Evolutionary conservation across 2,329 filamentous ascomycete genomes (phyloP), one percentile per base, ranked within the genome.

Genomic region (Colletotrichum gigasporum): DNA sequence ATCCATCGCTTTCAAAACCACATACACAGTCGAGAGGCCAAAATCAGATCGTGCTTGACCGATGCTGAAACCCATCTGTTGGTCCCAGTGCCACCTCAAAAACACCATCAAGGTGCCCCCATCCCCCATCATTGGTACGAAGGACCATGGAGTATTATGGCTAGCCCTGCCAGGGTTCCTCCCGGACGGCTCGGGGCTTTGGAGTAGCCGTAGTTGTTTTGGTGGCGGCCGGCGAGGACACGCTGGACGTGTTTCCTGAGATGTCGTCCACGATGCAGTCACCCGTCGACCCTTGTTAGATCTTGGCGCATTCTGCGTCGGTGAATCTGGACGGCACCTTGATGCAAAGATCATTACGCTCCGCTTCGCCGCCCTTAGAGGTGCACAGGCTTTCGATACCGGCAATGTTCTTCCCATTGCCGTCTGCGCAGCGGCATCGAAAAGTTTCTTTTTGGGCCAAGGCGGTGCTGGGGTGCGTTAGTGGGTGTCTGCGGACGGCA

Each of bases 371-470:
- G 6, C 55, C 55, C 14, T 35, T 58, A 7, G 35, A 24, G 12
- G 44, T 22, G 18, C 55, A 58, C 1, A 58, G 11, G 11, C 24
- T 11, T 10, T n/a, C 14, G 16, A 57, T 50, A 4, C 54, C 42
- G 16, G 54, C 18, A 14, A 57, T 14, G 34, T 42, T 41, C 2
- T 32, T 1, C 35, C 18, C 0, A 14, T 18, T 51, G 12, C 10
- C 45, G 26, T 41, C 37, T 4, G 55, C 55, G n/a, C 55, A 58
- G 20, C 55, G 55, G 28, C 55, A 58, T n/a, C 45, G n/a, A 26
- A 58, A 58, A 11, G 28, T 47, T 4, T 42, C 1, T 32, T 58
- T 12, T 20, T 51, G 44, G 12, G 54, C 32, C 1, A 50, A 8
- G 5, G 54, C 54, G 6, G 42, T 5, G 24, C 54, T 57, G n/a